Conservation (phyloP, 192 early-diverging fungal genomes). For the Backusella australiensis region DNA sequence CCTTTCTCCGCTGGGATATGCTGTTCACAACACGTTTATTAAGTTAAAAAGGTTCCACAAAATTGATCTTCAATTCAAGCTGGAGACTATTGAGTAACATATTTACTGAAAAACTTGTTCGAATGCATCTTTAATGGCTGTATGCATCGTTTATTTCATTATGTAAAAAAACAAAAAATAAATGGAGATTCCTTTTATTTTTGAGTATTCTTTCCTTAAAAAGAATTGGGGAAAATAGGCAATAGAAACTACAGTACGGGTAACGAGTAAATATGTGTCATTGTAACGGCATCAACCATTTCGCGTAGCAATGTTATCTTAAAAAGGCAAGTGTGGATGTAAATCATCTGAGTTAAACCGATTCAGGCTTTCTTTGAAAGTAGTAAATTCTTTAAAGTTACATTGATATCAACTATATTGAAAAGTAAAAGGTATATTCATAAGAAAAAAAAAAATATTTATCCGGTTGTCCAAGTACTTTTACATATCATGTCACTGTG, state of each 20-base stretch:
- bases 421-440: not conserved
- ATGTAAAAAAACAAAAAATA: not conserved
- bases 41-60: conserved; percentile 3
- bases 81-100: not conserved
- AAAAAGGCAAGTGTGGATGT: conserved; percentile 3
- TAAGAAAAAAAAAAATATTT: not conserved
- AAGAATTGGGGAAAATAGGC: not conserved
- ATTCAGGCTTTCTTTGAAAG: not conserved
- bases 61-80: conserved; percentile 1
- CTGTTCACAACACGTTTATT: conserved; percentile 1
- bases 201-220: not conserved
- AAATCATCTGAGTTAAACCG: not conserved
- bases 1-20: not conserved
- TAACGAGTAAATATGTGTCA: not conserved
- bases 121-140: not conserved
- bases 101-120: not conserved
- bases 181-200: not conserved
- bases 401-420: not conserved
- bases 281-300: not conserved
- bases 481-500: not conserved
- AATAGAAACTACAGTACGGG: not conserved
- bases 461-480: not conserved
- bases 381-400: not conserved
- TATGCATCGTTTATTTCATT: not conserved
- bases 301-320: not conserved